Evolutionary conservation across 805 yeast genomes (phyloP).

Genomic region (Suhomyces prunicola): DNA sequence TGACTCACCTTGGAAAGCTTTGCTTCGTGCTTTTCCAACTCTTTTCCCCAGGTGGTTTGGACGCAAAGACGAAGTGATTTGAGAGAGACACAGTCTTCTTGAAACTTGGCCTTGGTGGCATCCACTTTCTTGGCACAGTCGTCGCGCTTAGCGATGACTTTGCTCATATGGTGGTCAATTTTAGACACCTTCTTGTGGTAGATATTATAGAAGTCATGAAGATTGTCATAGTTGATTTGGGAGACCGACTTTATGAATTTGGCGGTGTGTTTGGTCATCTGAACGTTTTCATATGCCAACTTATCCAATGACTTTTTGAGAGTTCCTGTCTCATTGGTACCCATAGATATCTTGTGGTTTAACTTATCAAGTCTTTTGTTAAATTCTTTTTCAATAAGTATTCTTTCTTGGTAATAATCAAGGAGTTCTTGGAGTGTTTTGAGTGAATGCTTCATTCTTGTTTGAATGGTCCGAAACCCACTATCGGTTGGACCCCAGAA

Average conservation of each 20-base stretch:
- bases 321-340: constrained; percentile 58
- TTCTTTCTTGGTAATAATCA: constrained; percentile 38
- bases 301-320: constrained; percentile 58
- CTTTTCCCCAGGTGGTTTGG: constrained; percentile 70
- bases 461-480: constrained; percentile 55
- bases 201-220: constrained; percentile 49
- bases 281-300: constrained; percentile 55
- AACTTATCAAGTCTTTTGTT: constrained; percentile 52
- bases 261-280: constrained; percentile 55
- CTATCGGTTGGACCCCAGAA: constrained; percentile 67
- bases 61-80: constrained; percentile 60
- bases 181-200: constrained; percentile 54
- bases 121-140: constrained; percentile 35
- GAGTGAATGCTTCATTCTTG: constrained; percentile 56
- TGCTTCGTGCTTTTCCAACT: constrained; percentile 56
- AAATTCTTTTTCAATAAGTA: constrained; percentile 72
- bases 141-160: constrained; percentile 48
- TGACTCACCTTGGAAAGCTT: constrained; percentile 51
- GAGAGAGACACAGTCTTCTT: constrained; percentile 54
- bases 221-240: constrained; percentile 44
- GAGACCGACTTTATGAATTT: constrained; percentile 52
- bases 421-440: constrained; percentile 45
- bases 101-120: constrained; percentile 47
- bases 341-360: constrained; percentile 45
- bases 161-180: constrained; percentile 54